Percentiles rank a stretch among this genome's conserved stretches.
Conservation (phyloP, 2,329 filamentous ascomycete species). For the Akanthomyces dipterigenus region DNA sequence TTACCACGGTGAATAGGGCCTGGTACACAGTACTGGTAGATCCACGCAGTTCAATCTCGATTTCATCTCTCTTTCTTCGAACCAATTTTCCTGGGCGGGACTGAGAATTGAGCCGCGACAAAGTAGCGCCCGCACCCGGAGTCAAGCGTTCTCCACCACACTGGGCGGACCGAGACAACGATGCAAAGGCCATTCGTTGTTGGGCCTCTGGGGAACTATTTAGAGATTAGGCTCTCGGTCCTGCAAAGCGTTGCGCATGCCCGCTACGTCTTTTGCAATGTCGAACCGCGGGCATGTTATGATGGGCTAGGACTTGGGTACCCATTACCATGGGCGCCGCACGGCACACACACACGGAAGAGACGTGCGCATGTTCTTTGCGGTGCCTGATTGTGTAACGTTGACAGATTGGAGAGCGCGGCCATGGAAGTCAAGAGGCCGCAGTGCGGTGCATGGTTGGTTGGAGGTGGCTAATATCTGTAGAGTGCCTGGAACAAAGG, state of each 20-base stretch:
- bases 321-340: neutral
- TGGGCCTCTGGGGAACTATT: no score
- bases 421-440: neutral
- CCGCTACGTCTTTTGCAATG: neutral
- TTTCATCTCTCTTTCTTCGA: neutral
- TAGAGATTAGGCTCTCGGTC: neutral
- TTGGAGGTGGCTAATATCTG: neutral
- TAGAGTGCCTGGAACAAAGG: no score
- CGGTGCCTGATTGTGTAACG: neutral
- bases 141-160: neutral
- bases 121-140: neutral
- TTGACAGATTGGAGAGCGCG: neutral
- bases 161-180: neutral
- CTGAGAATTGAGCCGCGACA: neutral
- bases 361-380: neutral
- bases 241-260: neutral
- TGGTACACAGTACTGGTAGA: neutral
- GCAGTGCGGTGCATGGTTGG: neutral
- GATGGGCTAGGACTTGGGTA: neutral
- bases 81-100: neutral
- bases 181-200: neutral
- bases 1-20: no score
- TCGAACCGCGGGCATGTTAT: neutral
- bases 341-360: neutral
- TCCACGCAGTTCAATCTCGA: neutral